Base-by-base conservation (phyloP, 1,139 yeast species). In the Candida glucosophila region DNA sequence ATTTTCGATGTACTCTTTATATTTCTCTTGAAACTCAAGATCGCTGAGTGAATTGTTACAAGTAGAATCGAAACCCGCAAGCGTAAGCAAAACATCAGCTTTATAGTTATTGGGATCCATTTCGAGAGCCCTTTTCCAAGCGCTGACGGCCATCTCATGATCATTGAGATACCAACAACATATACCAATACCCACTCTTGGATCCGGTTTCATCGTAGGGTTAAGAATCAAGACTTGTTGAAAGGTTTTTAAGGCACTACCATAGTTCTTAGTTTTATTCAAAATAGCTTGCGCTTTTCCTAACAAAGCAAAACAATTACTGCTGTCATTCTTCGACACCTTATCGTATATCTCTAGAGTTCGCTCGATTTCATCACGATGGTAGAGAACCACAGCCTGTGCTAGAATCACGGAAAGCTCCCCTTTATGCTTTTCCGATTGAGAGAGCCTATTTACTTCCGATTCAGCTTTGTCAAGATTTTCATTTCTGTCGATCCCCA, bases 121-220 rank as follows among this genome's bases (percentile, higher is more conserved):
- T 44, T 79, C 82, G 22, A 77, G 55, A 2, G 85, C 66, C 42
- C 97, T 70, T 37, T 73, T 69, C 97, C 97, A 92, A 1, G 97
- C 77, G 24, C 60, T 61, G 6, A 69, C 47, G 1, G 98, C 97
- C 63, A 85, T 71, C 24, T 68, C 67, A 36, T 73, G 71, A 47
- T 85, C 95, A 29, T 78, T 79, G 33, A 90, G 59, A 34, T 75
- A 73, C 96, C 96, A 90, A 47, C 78, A 88, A 52, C 97, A 88
- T 40, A 90, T 61, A 21, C 98, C 99, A 37, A 90, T 77, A 14
- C 98, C 99, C 31, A 90, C 69, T 53, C 99, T 67, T 12, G 98
- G 94, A 52, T 90, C 98, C 1, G 97, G 97, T 36, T 69, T 68
- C 44, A 80, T 60, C 20, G 75, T 47, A 2, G 97, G 97, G 36